These are phyloP conservation scores for Botrytis galanthina DNA, from an alignment of 2,329 filamentous ascomycete species.

Conservation along the genomic window DNA sequence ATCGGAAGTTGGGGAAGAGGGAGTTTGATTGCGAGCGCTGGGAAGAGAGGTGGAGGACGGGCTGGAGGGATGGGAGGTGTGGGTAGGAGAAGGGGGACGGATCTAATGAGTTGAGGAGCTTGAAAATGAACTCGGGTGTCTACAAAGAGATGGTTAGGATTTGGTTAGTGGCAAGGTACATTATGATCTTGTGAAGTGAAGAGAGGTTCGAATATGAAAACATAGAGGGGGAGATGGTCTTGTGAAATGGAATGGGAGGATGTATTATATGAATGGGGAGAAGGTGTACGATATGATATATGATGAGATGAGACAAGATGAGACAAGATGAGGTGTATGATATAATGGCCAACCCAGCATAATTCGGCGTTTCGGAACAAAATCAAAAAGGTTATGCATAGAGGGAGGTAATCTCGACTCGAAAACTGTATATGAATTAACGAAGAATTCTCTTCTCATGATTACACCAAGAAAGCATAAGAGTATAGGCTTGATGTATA, in stretches of 20 bases:
- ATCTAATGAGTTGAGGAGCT: not conserved
- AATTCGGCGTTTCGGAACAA: not conserved
- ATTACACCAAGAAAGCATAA: not conserved
- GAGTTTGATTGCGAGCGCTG: conserved; percentile 86
- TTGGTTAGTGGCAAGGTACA: not conserved
- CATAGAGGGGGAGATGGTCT: not conserved
- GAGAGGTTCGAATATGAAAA: not conserved
- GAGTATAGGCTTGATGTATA: not conserved
- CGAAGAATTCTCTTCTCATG: not conserved
- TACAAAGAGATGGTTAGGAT: too few species aligned
- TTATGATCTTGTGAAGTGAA: not conserved
- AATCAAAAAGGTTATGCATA: not conserved
- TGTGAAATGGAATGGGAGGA: too few species aligned
- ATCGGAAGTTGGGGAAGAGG: conserved; percentile 84
- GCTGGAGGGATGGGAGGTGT: conserved; percentile 71
- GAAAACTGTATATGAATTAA: not conserved
- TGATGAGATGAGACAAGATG: not conserved
- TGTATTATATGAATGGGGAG: not conserved
- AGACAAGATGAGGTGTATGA: not conserved
- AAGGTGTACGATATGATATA: not conserved
- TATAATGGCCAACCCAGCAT: not conserved
- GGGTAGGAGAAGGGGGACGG: conserved; percentile 41
- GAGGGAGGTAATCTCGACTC: not conserved
- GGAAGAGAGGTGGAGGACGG: conserved; percentile 93
- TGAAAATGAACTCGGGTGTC: not conserved